These are phyloP conservation scores for Colletotrichum musae DNA, from an alignment of 2,329 filamentous ascomycete genomes.

Conservation along the genomic window DNA sequence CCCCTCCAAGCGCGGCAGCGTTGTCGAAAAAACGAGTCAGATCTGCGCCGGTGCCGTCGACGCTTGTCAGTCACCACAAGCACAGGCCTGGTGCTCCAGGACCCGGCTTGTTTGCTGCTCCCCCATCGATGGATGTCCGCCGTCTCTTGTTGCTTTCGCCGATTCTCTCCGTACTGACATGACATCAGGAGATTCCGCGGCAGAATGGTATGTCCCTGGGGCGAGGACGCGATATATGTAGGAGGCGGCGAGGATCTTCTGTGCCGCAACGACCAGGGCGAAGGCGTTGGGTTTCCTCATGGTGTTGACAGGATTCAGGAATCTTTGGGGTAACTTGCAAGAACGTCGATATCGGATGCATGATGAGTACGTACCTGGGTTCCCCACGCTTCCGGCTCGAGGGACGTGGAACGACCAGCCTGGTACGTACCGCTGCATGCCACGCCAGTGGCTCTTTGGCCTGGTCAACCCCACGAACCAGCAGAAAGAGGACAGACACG, in stretches of 20 bases:
- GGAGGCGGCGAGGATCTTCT: neutral
- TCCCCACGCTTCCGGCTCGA: constrained; percentile 27
- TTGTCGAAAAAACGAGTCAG: constrained; percentile 29
- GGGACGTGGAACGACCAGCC: neutral
- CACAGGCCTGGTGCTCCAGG: neutral
- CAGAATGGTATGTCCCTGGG: constrained; percentile 28
- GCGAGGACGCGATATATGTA: constrained; percentile 13
- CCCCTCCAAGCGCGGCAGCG: constrained; percentile 7
- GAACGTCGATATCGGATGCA: constrained; percentile 7
- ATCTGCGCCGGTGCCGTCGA: constrained; percentile 10
- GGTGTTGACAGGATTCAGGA: constrained; percentile 18
- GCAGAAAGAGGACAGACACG: constrained; percentile 14
- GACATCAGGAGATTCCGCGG: constrained; percentile 25
- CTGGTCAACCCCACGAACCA: constrained; percentile 29
- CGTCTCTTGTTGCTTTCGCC: neutral
- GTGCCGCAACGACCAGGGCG: constrained; percentile 19
- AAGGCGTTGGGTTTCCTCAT: constrained; percentile 11
- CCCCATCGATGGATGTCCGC: neutral
- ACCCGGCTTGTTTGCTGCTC: constrained; percentile 2
- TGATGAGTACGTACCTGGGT: constrained; percentile 29
- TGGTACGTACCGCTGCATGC: constrained; percentile 23
- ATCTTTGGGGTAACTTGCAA: constrained; percentile 4
- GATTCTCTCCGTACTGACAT: constrained; percentile 6
- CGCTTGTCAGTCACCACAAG: constrained; percentile 13
- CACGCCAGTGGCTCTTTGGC: constrained; percentile 13